Evolutionary conservation across 2,329 filamentous ascomycete genomes (phyloP), one percentile per base, ranked within the genome.

Genomic region (Talaromyces sp.): DNA sequence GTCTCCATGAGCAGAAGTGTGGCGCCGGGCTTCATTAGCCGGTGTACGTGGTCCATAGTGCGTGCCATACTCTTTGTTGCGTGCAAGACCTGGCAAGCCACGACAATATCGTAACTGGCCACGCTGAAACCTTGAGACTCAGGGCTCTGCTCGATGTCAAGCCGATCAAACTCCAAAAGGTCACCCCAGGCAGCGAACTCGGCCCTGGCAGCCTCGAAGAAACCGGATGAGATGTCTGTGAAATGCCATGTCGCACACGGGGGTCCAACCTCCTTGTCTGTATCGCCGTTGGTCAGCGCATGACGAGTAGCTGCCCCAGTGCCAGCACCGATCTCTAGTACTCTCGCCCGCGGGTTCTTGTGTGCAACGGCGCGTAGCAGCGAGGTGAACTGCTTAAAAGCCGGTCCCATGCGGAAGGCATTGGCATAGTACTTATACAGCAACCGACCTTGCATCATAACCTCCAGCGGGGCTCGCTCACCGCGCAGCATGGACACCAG

Each of bases 131-230:
- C n/a, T n/a, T n/a, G n/a, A n/a, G n/a, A n/a, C n/a, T n/a, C n/a
- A n/a, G n/a, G n/a, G n/a, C n/a, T n/a, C n/a, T n/a, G n/a, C n/a
- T 60, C 64, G 29, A 74, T 69, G 50, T 75, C 71, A 4, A 74
- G 64, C 1, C 62, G 64, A 2, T 62, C 54, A 52, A 68, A 75
- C n/a, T 67, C 63, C 8, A 74, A 43, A 3, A 29, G 66, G 1
- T 64, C 60, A 2, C 46, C 41, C 38, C 38, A 43, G 10, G 38
- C 54, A 8, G 21, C 59, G 53, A 8, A 69, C 62, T 17, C 61
- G 24, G 17, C 21, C 3, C 51, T 14, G 35, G 38, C 55, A 14
- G n/a, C 31, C 11, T 43, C 54, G 21, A 64, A 54, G 1, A 58
- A 58, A 38, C 56, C n/a, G 21, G n/a, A 8, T 50, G 57, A 48